Conservation (phyloP, 257 asterid species). For the Solanum sejunctum region DNA sequence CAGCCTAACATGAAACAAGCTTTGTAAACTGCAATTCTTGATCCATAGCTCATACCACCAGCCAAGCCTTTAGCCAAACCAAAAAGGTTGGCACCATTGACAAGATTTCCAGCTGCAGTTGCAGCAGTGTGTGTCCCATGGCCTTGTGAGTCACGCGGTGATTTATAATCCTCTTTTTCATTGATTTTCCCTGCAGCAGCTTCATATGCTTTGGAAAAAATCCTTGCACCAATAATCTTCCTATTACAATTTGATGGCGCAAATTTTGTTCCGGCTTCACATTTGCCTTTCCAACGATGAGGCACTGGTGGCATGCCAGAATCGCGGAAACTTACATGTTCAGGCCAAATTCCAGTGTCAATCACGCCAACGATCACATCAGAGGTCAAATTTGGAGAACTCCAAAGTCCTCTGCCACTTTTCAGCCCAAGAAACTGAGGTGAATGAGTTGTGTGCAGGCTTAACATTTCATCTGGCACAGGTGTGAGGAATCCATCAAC, state of each 20-base stretch:
- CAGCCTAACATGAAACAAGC: constrained; percentile 51
- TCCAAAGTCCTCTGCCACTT: constrained; percentile 48
- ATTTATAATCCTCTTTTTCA: constrained; percentile 38
- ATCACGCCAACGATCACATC: constrained; percentile 60
- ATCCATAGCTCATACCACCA: constrained; percentile 40
- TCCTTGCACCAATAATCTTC: constrained; percentile 50
- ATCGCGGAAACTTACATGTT: constrained; percentile 41
- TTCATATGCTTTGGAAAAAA: constrained; percentile 52
- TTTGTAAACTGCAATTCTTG: constrained; percentile 67
- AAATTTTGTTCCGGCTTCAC: constrained; percentile 37
- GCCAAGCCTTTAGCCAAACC: constrained; percentile 59
- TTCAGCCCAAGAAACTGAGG: constrained; percentile 61
- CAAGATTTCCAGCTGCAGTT: constrained; percentile 51
- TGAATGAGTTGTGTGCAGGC: constrained; percentile 58
- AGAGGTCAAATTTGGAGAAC: constrained; percentile 30
- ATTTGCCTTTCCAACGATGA: constrained; percentile 51
- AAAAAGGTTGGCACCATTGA: constrained; percentile 32
- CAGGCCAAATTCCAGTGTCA: constrained; percentile 81
- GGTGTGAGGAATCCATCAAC: constrained; percentile 48
- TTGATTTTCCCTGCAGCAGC: constrained; percentile 40
- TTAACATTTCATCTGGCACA: constrained; percentile 32
- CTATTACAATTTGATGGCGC: constrained; percentile 39
- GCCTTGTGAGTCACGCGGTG: constrained; percentile 62
- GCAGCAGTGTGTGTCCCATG: constrained; percentile 76
- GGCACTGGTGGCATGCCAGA: constrained; percentile 30